These are phyloP conservation scores for Globisporangium radiosum DNA, from an alignment of 352 stramenopile species.

Conservation along the genomic window DNA sequence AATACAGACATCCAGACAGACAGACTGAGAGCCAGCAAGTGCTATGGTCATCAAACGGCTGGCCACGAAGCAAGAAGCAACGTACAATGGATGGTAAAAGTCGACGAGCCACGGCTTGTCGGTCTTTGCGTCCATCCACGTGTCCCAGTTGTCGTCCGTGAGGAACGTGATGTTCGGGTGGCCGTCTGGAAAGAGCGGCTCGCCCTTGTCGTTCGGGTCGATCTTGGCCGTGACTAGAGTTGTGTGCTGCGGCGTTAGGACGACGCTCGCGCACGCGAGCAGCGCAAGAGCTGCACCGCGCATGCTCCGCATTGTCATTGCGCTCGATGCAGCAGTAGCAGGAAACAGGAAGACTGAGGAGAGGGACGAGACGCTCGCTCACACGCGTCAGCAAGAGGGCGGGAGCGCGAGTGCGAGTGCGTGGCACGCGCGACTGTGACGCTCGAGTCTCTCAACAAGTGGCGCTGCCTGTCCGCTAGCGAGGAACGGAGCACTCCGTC, in stretches of 20 bases:
- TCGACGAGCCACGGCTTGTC: conserved; percentile 80
- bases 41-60: no score
- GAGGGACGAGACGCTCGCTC: background rate
- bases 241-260: background rate
- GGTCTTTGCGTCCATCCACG: conserved; percentile 49
- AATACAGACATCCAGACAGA: background rate
- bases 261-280: conserved; percentile 4
- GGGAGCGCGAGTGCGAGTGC: no score
- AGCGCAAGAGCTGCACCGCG: conserved; percentile 9
- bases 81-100: conserved; percentile 86
- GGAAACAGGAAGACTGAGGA: no score
- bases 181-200: conserved; percentile 69
- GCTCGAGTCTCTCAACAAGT: conserved; percentile 2
- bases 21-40: no score
- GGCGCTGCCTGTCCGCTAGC: background rate
- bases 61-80: background rate
- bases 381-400: background rate
- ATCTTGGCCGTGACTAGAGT: conserved; percentile 23
- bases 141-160: conserved; percentile 79
- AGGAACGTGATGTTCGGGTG: conserved; percentile 85
- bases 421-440: background rate
- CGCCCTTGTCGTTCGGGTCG: conserved; percentile 68
- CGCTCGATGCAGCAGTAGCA: background rate
- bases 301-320: conserved; percentile 5
- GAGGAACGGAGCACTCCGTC: no score